Percentiles rank a stretch among this genome's conserved stretches.
Conservation (phyloP, 257 asterid species). For the Leptodermis oblonga region DNA sequence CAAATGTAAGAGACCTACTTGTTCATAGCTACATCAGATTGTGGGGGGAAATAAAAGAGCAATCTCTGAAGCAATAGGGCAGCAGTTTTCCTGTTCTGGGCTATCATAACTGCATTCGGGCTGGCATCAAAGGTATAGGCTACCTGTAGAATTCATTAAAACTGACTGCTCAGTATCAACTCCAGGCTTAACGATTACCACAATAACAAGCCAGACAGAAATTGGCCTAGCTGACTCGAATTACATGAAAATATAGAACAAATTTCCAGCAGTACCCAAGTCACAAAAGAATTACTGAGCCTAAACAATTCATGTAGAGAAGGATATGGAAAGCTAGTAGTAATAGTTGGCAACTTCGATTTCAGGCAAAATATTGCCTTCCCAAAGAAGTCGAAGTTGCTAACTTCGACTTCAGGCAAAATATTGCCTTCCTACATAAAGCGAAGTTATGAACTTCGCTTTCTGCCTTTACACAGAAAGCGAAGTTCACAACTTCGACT, state of each 20-base stretch:
- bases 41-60: conserved; percentile 81
- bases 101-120: conserved; percentile 86
- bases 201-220: neutral
- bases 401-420: no score
- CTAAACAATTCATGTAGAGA: neutral
- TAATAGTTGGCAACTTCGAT: no score
- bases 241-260: neutral
- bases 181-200: neutral
- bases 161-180: conserved; percentile 3
- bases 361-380: no score
- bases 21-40: conserved; percentile 63
- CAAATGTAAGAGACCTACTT: conserved; percentile 34
- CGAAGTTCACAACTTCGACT: no score
- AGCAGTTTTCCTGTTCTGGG: conserved; percentile 74
- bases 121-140: conserved; percentile 97
- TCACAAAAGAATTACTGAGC: neutral
- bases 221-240: neutral
- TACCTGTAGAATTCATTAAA: conserved; percentile 38
- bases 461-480: no score
- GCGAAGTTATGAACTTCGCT: no score
- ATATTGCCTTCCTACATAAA: no score
- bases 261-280: neutral
- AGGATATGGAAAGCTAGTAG: neutral
- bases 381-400: no score
- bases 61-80: conserved; percentile 65